Percentiles rank a stretch among this genome's conserved stretches.
Evolutionary conservation across 2,329 filamentous ascomycete genomes (phyloP).

Genomic region (Xylaria sp.): DNA sequence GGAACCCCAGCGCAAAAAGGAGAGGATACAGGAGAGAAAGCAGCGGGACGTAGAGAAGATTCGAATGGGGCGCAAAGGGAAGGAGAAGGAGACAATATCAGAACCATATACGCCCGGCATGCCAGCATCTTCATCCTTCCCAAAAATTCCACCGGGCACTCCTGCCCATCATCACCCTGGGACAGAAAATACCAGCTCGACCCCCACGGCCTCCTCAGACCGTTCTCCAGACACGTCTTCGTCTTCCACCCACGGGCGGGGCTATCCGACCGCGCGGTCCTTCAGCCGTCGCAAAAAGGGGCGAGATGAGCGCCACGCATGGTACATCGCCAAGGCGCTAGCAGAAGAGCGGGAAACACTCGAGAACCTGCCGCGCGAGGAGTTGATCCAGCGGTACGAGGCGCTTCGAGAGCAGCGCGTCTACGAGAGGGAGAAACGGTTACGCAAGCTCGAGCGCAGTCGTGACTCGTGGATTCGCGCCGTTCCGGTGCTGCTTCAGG

Average conservation of each 20-base stretch:
- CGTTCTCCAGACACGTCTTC: slow-evolving; percentile 26
- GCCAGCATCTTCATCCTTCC: slow-evolving; percentile 21
- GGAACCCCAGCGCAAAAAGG: slow-evolving; percentile 35
- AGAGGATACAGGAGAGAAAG: slow-evolving; percentile 43
- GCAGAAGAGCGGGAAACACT: slow-evolving; percentile 44
- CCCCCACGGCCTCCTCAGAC: slow-evolving; percentile 33
- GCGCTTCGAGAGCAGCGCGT: slow-evolving; percentile 56
- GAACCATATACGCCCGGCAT: slow-evolving; percentile 33
- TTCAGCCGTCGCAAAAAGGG: slow-evolving; percentile 37
- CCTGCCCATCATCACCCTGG: slow-evolving; percentile 3
- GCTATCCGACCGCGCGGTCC: slow-evolving; percentile 26
- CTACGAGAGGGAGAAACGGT: slow-evolving; percentile 60
- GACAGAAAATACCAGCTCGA: slow-evolving; percentile 20
- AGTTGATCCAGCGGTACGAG: slow-evolving; percentile 55
- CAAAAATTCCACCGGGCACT: slow-evolving; percentile 19
- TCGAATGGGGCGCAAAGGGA: slow-evolving; percentile 20
- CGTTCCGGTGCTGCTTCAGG: slow-evolving; percentile 58
- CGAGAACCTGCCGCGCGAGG: slow-evolving; percentile 43
- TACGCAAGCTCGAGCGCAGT: slow-evolving; percentile 59
- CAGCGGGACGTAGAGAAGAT: slow-evolving; percentile 41
- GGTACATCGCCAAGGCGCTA: slow-evolving; percentile 44
- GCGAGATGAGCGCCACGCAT: slow-evolving; percentile 38
- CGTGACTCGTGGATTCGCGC: slow-evolving; percentile 59
- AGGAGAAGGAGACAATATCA: slow-evolving; percentile 32
- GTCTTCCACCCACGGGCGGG: slow-evolving; percentile 4